These are phyloP conservation scores for Rubroboletus satanas DNA, from an alignment of 768 basidiomycete species.

Conservation along the genomic window DNA sequence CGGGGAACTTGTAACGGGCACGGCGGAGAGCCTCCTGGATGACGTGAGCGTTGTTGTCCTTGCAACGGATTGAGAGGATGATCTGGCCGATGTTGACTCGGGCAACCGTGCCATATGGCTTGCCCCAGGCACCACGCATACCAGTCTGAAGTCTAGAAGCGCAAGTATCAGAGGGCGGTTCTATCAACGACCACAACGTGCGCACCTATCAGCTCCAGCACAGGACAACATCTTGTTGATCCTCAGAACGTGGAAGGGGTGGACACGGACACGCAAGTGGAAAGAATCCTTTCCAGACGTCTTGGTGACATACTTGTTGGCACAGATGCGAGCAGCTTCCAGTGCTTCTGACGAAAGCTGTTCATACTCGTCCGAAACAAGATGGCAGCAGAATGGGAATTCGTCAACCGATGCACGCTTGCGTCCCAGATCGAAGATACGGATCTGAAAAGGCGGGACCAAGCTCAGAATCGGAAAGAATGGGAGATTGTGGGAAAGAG, in stretches of 20 bases:
- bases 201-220: conserved; percentile 93
- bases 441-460: conserved; percentile 56
- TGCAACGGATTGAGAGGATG: conserved; percentile 87
- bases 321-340: conserved; percentile 97
- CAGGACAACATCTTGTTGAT: conserved; percentile 99
- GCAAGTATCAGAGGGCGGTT: neutral
- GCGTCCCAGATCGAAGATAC: conserved; percentile 93
- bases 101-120: conserved; percentile 94
- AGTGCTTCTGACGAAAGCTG: conserved; percentile 94
- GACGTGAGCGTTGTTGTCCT: conserved; percentile 80
- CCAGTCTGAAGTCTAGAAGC: conserved; percentile 77
- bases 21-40: conserved; percentile 97
- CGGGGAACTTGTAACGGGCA: conserved; percentile 99
- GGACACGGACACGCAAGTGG: conserved; percentile 95
- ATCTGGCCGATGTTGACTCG: conserved; percentile 98
- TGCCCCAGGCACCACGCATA: conserved; percentile 99
- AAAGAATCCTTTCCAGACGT: conserved; percentile 97
- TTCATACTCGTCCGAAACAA: conserved; percentile 98
- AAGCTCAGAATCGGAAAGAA: neutral
- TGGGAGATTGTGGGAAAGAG: neutral
- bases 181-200: neutral
- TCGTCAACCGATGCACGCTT: conserved; percentile 97
- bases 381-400: conserved; percentile 95
- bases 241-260: conserved; percentile 98
- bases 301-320: conserved; percentile 99